A percentile compares a stretch with the other conserved stretches of the same genome.
These are phyloP conservation scores for Massarina eburnea DNA, from an alignment of 2,329 filamentous ascomycete species.

Conservation along the genomic window DNA sequence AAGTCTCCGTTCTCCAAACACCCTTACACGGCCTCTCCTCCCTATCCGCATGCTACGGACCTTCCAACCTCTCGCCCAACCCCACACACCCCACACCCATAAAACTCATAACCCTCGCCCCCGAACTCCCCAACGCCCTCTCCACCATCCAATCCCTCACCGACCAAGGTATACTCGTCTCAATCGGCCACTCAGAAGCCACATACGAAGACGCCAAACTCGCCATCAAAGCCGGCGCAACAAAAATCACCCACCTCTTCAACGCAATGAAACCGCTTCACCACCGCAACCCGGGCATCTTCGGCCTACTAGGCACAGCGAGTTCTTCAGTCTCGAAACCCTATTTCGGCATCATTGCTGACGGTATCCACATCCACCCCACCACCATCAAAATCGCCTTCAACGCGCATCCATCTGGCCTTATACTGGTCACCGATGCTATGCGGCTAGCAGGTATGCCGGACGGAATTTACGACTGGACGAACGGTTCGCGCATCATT, in stretches of 20 bases:
- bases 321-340: constrained; percentile 53
- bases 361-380: constrained; percentile 87
- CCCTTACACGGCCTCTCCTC: constrained; percentile 64
- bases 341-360: constrained; percentile 86
- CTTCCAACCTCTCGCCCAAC: constrained; percentile 59
- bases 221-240: constrained; percentile 73
- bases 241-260: constrained; percentile 91
- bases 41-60: constrained; percentile 71
- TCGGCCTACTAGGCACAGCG: constrained; percentile 71
- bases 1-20: constrained; percentile 67
- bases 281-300: constrained; percentile 88
- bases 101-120: constrained; percentile 83
- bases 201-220: constrained; percentile 78
- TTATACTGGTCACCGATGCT: constrained; percentile 88
- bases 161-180: constrained; percentile 69
- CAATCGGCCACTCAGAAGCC: constrained; percentile 84
- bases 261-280: constrained; percentile 91
- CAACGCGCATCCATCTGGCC: constrained; percentile 79
- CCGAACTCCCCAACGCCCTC: constrained; percentile 73
- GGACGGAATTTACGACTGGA: constrained; percentile 85
- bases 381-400: constrained; percentile 88
- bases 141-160: constrained; percentile 67
- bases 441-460: constrained; percentile 85
- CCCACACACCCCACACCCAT: constrained; percentile 48
- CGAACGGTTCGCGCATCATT: constrained; percentile 67